A percentile compares a stretch with the other conserved stretches of the same genome.
phyloP scores from a whole-genome alignment of 2,329 filamentous ascomycete genomes.

The Penicillium sclerotiorum region DNA sequence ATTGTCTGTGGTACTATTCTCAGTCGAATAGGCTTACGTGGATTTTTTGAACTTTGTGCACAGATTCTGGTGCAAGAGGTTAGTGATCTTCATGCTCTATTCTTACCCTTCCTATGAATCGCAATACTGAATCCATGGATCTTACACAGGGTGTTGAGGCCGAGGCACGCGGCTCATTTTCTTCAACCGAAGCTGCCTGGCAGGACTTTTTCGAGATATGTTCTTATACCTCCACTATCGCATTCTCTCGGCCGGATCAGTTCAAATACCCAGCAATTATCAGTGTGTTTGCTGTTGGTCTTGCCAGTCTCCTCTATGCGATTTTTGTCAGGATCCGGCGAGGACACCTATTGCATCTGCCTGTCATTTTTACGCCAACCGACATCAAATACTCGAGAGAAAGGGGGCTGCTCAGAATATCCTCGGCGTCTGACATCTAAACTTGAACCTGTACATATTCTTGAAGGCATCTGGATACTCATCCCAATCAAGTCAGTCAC shows the following conservation, averaged over 20 bases:
- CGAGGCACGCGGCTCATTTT: constrained; percentile 63
- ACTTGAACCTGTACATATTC: too few species aligned
- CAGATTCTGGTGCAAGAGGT: constrained; percentile 62
- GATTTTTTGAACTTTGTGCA: constrained; percentile 58
- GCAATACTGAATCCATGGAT: neutral
- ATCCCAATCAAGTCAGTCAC: too few species aligned
- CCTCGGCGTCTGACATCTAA: too few species aligned
- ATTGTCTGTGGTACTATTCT: constrained; percentile 53
- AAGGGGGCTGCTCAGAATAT: too few species aligned
- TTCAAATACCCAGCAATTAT: constrained; percentile 63
- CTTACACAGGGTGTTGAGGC: constrained; percentile 53
- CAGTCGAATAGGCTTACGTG: constrained; percentile 60
- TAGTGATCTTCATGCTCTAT: constrained; percentile 2
- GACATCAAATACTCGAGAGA: too few species aligned
- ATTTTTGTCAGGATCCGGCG: constrained; percentile 7
- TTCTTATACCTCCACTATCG: constrained; percentile 63
- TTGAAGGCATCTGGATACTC: too few species aligned
- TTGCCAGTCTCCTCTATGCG: constrained; percentile 9
- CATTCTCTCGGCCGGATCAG: constrained; percentile 61
- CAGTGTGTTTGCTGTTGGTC: constrained; percentile 54
- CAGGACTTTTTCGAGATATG: constrained; percentile 69
- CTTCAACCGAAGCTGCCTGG: constrained; percentile 63
- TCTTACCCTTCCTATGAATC: neutral
- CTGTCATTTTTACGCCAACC: too few species aligned
- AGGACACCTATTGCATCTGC: constrained; percentile 9